Base-by-base conservation (phyloP, 164 flowering plant genomes). In the Liquidambar formosana region DNA sequence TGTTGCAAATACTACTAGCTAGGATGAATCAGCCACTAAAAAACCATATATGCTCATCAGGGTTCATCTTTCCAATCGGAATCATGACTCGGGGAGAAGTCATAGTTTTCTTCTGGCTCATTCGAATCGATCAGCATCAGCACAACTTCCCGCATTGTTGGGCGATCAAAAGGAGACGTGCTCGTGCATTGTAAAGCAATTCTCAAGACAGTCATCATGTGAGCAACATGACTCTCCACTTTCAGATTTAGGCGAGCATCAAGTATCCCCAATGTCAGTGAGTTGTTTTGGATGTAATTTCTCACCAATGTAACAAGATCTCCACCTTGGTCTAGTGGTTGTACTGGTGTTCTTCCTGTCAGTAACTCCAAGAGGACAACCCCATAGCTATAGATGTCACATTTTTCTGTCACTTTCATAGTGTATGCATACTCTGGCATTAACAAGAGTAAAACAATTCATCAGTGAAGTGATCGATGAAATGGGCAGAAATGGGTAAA, bases 321-420 rank as follows among this genome's bases (percentile, higher is more conserved):
- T 2, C 97, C 95, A 38, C 97, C 99, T 64, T 86, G 84, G 28
- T 93, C 98, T 48, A 96, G 65, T 43, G 96, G 90, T 77, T 92
- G 97, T 18, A 96, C 97, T 15, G 99, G 97, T 41, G 92, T 75
- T 82, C 71, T 86, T 44, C 98, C 97, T 0, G 99, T 96, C 66
- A 96, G 73, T 78, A 96, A 75, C 84, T 96, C 99, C 79, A 96
- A 64, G 14, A 96, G 80, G 62, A 96, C 98, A 53, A 96, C 99
- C 33, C 99, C 99, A 49, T 88, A 96, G 79, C 99, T 93, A 62
- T 93, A 93, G 44, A 86, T 88, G 78, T 96, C 98, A 66, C 97
- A 88, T 78, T 92, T 93, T 73, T 93, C 99, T 4, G 97, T 89
- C 41, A 96, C 94, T 77, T 92, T 93, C 98, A 96, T 92, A 6